Percentiles rank a stretch among this genome's conserved stretches.
Conservation (phyloP, 768 basidiomycete genomes). For the Hemileccinum rubropunctum region DNA sequence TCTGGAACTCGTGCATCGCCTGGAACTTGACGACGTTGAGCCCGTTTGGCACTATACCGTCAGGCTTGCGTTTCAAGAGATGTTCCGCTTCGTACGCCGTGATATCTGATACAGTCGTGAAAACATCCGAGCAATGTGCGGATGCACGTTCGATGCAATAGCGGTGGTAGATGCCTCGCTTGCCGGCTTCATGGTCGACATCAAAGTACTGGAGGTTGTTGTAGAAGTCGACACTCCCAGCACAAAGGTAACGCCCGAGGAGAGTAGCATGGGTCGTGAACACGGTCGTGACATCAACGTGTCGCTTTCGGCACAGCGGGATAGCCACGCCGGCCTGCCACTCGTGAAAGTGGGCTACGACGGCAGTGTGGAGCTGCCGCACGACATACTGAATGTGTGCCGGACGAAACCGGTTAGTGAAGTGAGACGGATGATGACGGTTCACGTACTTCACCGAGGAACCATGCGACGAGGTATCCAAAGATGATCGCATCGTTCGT, state of each 20-base stretch:
- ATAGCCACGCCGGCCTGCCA: conserved; percentile 99
- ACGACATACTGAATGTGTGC: conserved; percentile 61
- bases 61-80: conserved; percentile 93
- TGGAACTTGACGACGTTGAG: conserved; percentile 99
- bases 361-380: conserved; percentile 77
- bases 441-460: conserved; percentile 88
- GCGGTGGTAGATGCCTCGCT: conserved; percentile 96
- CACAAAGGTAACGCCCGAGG: conserved; percentile 97
- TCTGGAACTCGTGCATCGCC: conserved; percentile 99
- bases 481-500: conserved; percentile 98
- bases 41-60: conserved; percentile 96
- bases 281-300: conserved; percentile 97
- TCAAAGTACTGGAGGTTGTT: conserved; percentile 99
- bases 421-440: conserved; percentile 6
- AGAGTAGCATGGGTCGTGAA: conserved; percentile 99
- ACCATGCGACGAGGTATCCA: conserved; percentile 98
- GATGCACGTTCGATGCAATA: conserved; percentile 98
- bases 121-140: conserved; percentile 95
- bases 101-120: conserved; percentile 97
- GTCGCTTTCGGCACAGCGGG: conserved; percentile 90
- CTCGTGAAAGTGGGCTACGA: conserved; percentile 98
- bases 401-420: conserved; percentile 9
- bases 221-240: conserved; percentile 98
- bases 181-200: conserved; percentile 98
- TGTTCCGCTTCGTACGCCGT: conserved; percentile 98